Conservation (phyloP, 805 yeast genomes). For the Lachancea cidri region DNA sequence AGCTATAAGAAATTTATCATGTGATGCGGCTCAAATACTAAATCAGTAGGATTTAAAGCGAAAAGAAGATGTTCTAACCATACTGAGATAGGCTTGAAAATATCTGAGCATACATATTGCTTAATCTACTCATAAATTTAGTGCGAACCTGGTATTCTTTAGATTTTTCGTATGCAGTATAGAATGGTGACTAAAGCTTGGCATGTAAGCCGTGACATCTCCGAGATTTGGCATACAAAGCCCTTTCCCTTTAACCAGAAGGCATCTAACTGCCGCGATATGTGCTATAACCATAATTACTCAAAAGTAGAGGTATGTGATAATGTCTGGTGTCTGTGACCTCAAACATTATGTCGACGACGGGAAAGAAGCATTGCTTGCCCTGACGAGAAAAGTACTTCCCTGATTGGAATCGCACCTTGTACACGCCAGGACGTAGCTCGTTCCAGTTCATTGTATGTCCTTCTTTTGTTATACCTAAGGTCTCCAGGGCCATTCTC, state of each 20-base stretch:
- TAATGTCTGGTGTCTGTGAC: constrained; percentile 69
- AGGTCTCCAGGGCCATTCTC: constrained; percentile 11
- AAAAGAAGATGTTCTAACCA: constrained; percentile 34
- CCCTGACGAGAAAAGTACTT: constrained; percentile 45
- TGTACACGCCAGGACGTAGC: constrained; percentile 61
- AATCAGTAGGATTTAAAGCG: neutral
- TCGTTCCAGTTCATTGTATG: constrained; percentile 37
- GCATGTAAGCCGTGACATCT: too few relatives aligned
- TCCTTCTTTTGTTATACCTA: constrained; percentile 30
- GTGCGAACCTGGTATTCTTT: too few relatives aligned
- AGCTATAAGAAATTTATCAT: neutral
- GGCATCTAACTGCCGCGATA: constrained; percentile 78
- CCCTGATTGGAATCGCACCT: constrained; percentile 71
- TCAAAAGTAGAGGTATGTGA: constrained; percentile 80
- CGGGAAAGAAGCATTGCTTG: constrained; percentile 72
- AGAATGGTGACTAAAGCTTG: too few relatives aligned
- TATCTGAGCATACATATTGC: too few relatives aligned
- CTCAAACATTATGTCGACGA: constrained; percentile 72
- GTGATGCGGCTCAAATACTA: neutral
- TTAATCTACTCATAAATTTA: too few relatives aligned
- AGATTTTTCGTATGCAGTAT: too few relatives aligned
- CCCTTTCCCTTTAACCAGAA: too few relatives aligned
- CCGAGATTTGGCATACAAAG: too few relatives aligned
- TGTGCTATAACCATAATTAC: constrained; percentile 85
- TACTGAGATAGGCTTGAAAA: constrained; percentile 94